A percentile compares a stretch with the other conserved stretches of the same genome.
Conservation (phyloP, 164 flowering plant genomes). For the Malania oleifera region DNA sequence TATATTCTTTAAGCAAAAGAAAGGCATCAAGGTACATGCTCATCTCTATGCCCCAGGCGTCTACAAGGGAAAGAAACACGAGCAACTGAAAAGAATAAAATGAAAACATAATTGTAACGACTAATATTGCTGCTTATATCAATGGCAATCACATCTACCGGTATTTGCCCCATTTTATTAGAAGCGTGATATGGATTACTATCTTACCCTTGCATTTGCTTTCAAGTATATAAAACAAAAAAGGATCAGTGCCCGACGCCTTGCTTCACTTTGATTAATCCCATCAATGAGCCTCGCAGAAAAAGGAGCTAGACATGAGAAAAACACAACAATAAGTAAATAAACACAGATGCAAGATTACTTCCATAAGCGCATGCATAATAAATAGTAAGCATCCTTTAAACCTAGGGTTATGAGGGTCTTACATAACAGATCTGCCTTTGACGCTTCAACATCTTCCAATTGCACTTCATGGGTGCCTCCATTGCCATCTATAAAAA, state of each 20-base stretch:
- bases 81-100: too few relatives aligned
- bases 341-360: neutral
- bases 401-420: neutral
- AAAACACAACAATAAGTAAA: neutral
- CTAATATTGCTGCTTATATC: too few relatives aligned
- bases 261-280: conserved; percentile 69
- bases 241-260: conserved; percentile 75
- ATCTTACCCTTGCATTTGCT: conserved; percentile 57
- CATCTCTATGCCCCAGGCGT: too few relatives aligned
- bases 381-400: neutral
- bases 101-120: too few relatives aligned
- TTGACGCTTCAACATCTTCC: conserved; percentile 38
- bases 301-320: conserved; percentile 45
- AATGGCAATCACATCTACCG: too few relatives aligned
- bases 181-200: too few relatives aligned
- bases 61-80: too few relatives aligned
- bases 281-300: conserved; percentile 72
- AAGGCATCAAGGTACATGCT: too few relatives aligned
- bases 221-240: conserved; percentile 67
- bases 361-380: neutral
- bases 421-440: conserved; percentile 68
- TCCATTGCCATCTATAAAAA: conserved; percentile 56
- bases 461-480: conserved; percentile 51
- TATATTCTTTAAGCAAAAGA: too few relatives aligned
- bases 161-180: too few relatives aligned